Percentiles rank a stretch among this genome's conserved stretches.
These are phyloP conservation scores for Streptanthus diversifolius DNA, from an alignment of 345 rosid genomes.

Conservation along the genomic window DNA sequence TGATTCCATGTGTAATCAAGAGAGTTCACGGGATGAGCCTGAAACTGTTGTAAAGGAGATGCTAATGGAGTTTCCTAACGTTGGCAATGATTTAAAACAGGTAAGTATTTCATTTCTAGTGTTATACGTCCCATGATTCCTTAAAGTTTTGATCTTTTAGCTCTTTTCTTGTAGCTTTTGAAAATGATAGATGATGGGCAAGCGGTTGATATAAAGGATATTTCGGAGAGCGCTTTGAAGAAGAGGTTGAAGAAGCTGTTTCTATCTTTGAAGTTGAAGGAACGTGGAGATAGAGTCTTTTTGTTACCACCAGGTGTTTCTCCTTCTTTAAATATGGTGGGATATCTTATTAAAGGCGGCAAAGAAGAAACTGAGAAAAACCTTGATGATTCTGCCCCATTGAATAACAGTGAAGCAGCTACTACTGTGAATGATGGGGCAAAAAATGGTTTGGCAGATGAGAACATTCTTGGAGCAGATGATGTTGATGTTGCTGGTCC, in stretches of 20 bases:
- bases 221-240: slow-evolving; percentile 58
- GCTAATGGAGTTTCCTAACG: slow-evolving; percentile 58
- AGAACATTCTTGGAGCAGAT: slow-evolving; percentile 34
- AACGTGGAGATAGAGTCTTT: slow-evolving; percentile 67
- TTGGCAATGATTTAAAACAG: slow-evolving; percentile 67
- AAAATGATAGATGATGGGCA: slow-evolving; percentile 89
- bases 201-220: slow-evolving; percentile 87
- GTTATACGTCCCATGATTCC: background rate
- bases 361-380: slow-evolving; percentile 38
- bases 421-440: slow-evolving; percentile 5
- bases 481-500: slow-evolving; percentile 51
- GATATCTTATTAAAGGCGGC: slow-evolving; percentile 47
- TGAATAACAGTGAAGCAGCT: slow-evolving; percentile 23
- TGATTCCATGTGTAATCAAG: slow-evolving; percentile 38
- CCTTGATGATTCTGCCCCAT: slow-evolving; percentile 22
- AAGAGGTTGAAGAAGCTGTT: slow-evolving; percentile 71
- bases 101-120: slow-evolving; percentile 30
- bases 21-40: slow-evolving; percentile 36
- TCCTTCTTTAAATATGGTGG: slow-evolving; percentile 61
- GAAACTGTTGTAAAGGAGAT: slow-evolving; percentile 46
- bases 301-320: slow-evolving; percentile 42
- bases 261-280: slow-evolving; percentile 56
- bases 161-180: slow-evolving; percentile 50
- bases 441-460: slow-evolving; percentile 30
- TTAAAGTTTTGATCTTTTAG: background rate